A percentile compares a stretch with the other conserved stretches of the same genome.
phyloP scores from a whole-genome alignment of 768 basidiomycete species.

The Mycena filopes region DNA sequence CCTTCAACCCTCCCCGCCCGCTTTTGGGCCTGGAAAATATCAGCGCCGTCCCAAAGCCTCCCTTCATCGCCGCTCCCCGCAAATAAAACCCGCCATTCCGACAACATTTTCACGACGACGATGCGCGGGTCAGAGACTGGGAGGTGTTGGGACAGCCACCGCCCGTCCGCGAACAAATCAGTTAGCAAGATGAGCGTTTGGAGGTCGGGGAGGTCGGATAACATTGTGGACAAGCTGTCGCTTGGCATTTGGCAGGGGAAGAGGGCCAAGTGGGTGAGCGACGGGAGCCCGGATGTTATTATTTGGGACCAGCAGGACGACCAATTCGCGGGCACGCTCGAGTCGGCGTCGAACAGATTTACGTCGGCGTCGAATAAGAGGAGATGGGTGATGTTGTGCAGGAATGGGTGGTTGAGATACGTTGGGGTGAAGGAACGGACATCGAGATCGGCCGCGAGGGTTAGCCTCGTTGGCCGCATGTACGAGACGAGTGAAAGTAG shows the following conservation, averaged over 20 bases:
- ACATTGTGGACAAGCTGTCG: not conserved
- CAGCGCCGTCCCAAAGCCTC: not conserved
- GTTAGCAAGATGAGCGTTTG: not conserved
- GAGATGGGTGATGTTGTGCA: not conserved
- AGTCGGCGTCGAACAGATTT: slow-evolving; percentile 1
- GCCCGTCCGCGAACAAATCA: not conserved
- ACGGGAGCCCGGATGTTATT: not conserved
- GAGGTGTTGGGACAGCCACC: not conserved
- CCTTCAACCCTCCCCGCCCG: not conserved
- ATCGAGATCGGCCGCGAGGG: not conserved
- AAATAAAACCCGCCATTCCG: not conserved
- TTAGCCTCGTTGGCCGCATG: not conserved
- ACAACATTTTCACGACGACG: not conserved
- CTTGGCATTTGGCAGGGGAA: not conserved
- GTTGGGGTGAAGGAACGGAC: not conserved
- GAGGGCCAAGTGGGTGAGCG: not conserved
- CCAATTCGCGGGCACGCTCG: not conserved
- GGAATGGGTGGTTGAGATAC: not conserved
- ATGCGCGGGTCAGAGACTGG: not conserved
- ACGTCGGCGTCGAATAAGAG: not conserved
- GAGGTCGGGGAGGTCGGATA: not conserved
- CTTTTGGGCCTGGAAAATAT: not conserved
- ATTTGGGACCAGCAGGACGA: not conserved
- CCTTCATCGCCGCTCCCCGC: not conserved
- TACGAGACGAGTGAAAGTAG: not conserved